phyloP scores from a whole-genome alignment of 495 filamentous ascomycete species.

The Podospora appendiculata region DNA sequence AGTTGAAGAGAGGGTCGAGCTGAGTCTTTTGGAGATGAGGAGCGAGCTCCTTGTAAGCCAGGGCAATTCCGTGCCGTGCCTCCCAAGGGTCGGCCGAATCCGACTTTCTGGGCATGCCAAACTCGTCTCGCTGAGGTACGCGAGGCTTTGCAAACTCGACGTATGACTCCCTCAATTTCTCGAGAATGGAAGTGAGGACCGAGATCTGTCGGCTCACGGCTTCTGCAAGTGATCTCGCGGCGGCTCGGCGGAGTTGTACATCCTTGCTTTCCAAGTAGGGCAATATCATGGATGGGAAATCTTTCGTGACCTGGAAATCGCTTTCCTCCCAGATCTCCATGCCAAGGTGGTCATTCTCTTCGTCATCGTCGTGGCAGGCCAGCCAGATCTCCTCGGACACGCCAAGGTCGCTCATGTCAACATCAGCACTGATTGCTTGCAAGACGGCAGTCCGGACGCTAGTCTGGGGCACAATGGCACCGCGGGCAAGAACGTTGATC shows the following conservation, averaged over 20 bases:
- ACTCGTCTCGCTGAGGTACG: slow-evolving; percentile 76
- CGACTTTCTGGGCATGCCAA: slow-evolving; percentile 83
- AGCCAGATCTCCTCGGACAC: slow-evolving; percentile 92
- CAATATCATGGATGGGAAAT: slow-evolving; percentile 56
- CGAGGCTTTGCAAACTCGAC: slow-evolving; percentile 69
- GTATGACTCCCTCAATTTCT: slow-evolving; percentile 61
- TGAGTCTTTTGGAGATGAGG: slow-evolving; percentile 56
- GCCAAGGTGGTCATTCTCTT: slow-evolving; percentile 80
- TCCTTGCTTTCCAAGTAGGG: slow-evolving; percentile 75
- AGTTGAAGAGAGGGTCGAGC: slow-evolving; percentile 69
- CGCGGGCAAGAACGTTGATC: slow-evolving; percentile 61
- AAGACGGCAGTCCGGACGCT: slow-evolving; percentile 78
- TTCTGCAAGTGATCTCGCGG: slow-evolving; percentile 73
- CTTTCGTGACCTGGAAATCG: slow-evolving; percentile 58
- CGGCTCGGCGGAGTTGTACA: slow-evolving; percentile 71
- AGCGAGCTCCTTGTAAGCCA: slow-evolving; percentile 77
- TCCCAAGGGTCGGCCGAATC: slow-evolving; percentile 87
- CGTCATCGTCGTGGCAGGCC: slow-evolving; percentile 78
- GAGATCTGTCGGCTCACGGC: slow-evolving; percentile 50
- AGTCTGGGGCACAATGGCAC: slow-evolving; percentile 66
- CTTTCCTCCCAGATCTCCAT: slow-evolving; percentile 92
- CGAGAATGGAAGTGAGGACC: slow-evolving; percentile 42
- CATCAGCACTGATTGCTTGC: slow-evolving; percentile 83
- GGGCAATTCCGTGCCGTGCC: slow-evolving; percentile 73
- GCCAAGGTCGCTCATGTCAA: slow-evolving; percentile 78